Base-by-base conservation (phyloP, 2,329 filamentous ascomycete genomes). In the Fusarium kyushuense region DNA sequence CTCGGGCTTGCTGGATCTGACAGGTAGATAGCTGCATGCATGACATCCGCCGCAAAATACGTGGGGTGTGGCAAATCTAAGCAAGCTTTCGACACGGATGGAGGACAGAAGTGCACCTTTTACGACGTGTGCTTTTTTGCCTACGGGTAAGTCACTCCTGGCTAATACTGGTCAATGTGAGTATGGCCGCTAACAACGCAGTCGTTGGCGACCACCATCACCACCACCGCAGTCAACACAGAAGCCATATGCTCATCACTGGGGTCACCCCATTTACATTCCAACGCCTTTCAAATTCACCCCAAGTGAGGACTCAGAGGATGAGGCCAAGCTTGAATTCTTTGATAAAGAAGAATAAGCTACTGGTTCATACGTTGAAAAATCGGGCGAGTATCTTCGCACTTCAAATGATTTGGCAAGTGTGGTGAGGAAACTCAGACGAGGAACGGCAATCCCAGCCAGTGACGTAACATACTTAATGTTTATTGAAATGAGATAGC, bases 401-500 rank as follows among this genome's bases (percentile, higher is more conserved):
- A 13, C 13, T 7, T 9, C 5, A 6, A 10, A 6, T 12, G 5
- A 11, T 17, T 23, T 23, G 21, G 9, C 6, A 13, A 10, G 1
- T 21, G 16, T 12, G 11, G 6, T 11, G 4, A 46, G 6, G 4
- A 14, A 13, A 54, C 10, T 21, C 4, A 13, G n/a, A 10, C n/a
- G 13, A 21, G 13, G 23, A 38, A 19, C 17, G 5, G 41, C 5
- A 30, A 45, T 10, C 19, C n/a, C n/a, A n/a, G n/a, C n/a, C n/a
- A 51, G 33, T 51, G 19, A 27, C 12, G 9, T 8, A 55, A 51
- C 30, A 54, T 23, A 46, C 29, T 54, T 46, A 54, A 10, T 33
- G 11, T 11, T 33, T 36, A 54, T 40, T 40, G 19, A 13, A 38
- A 27, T n/a, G n/a, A n/a, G n/a, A 19, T 3, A 40, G 17, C 14